Percentiles rank a stretch among this genome's conserved stretches.
These are phyloP conservation scores for Coleophoma cylindrospora DNA, from an alignment of 2,329 filamentous ascomycete genomes.

Conservation along the genomic window DNA sequence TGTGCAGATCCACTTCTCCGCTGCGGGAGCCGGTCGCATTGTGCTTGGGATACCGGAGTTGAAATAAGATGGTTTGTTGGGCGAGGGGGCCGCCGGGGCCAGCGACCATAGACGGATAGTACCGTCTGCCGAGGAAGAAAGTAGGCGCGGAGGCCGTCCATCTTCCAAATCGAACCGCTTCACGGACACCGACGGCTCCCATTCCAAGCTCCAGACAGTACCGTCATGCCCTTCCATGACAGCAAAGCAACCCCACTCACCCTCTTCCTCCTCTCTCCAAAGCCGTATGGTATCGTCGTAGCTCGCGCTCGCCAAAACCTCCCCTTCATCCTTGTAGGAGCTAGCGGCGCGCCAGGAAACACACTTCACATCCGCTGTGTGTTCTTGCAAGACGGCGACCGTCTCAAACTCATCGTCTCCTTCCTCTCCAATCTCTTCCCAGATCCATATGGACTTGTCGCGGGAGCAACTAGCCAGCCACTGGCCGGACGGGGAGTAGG, in stretches of 20 bases:
- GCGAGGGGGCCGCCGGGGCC: slow-evolving; percentile 21
- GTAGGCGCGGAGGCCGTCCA: slow-evolving; percentile 44
- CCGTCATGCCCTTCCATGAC: slow-evolving; percentile 74
- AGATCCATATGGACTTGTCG: slow-evolving; percentile 96
- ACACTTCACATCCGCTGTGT: slow-evolving; percentile 91
- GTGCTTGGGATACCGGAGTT: slow-evolving; percentile 75
- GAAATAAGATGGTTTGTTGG: slow-evolving; percentile 23
- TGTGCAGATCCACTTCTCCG: slow-evolving; percentile 82
- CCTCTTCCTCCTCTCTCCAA: slow-evolving; percentile 79
- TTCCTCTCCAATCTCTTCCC: slow-evolving; percentile 80
- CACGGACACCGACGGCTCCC: slow-evolving; percentile 41
- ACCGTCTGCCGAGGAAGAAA: slow-evolving; percentile 81
- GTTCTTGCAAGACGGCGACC: slow-evolving; percentile 88
- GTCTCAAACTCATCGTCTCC: slow-evolving; percentile 96
- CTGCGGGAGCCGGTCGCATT: slow-evolving; percentile 65
- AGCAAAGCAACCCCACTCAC: slow-evolving; percentile 86
- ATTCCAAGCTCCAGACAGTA: slow-evolving; percentile 88
- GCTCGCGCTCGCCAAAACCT: slow-evolving; percentile 82
- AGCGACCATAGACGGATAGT: slow-evolving; percentile 77
- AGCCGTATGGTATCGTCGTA: slow-evolving; percentile 90
- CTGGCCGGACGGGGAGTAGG: slow-evolving; percentile 68
- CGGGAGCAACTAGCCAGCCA: slow-evolving; percentile 85
- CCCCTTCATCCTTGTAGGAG: slow-evolving; percentile 45
- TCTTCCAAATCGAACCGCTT: slow-evolving; percentile 20
- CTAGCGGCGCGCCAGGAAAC: slow-evolving; percentile 74